phyloP scores from a whole-genome alignment of 257 asterid genomes.

The Solanum medicagineum region DNA sequence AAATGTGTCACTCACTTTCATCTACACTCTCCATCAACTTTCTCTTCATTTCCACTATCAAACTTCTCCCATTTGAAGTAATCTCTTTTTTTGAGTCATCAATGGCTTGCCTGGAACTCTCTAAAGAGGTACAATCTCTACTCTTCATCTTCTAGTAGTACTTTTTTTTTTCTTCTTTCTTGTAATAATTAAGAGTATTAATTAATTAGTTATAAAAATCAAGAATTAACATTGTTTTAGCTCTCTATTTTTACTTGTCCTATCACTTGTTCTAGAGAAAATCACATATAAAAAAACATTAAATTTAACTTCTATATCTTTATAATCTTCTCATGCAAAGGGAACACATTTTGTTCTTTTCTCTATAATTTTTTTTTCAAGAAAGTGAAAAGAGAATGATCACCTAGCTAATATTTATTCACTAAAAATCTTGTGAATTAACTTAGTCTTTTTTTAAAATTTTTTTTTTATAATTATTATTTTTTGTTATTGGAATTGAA shows the following conservation, averaged over 20 bases:
- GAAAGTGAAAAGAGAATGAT: not conserved
- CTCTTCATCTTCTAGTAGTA: not conserved
- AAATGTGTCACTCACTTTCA: not conserved
- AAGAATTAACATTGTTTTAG: not conserved
- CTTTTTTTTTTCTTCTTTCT: not conserved
- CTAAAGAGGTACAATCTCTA: slow-evolving; percentile 27
- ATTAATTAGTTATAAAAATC: not conserved
- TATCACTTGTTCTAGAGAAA: not conserved
- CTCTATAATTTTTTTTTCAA: not conserved
- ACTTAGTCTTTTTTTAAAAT: not conserved
- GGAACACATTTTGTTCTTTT: not conserved
- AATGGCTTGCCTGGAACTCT: slow-evolving; percentile 49
- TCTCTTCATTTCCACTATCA: not conserved
- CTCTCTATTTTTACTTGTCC: not conserved
- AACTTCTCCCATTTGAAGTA: not conserved
- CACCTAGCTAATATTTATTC: not conserved
- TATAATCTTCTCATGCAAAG: slow-evolving; percentile 1
- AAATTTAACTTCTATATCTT: not conserved
- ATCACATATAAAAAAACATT: not conserved
- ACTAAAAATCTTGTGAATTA: not conserved
- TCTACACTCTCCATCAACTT: not conserved
- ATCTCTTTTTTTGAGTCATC: not conserved
- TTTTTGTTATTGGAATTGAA: not conserved
- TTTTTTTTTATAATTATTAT: not conserved
- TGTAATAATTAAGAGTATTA: not conserved